Evolutionary conservation across 2,329 filamentous ascomycete genomes (phyloP), one percentile per base, ranked within the genome.

Genomic region (Colletotrichum sp.): DNA sequence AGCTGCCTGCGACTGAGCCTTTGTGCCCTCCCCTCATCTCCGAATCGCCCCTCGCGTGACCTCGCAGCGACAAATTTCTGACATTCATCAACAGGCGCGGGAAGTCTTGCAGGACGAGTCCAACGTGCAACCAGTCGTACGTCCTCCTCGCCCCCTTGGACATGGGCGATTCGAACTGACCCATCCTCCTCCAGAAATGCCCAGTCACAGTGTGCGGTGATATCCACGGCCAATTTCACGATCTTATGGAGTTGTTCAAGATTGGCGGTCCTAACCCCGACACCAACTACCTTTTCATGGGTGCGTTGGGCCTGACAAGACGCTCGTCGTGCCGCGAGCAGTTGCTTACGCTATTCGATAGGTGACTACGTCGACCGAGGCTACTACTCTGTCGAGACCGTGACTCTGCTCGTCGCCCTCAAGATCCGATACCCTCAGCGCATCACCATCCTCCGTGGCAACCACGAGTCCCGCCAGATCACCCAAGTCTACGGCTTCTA

Each of bases 401-500:
- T 99, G 80, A 98, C 96, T 21, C 93, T 99, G 74, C 93, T 99
- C 81, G 96, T 99, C 82, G 96, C 95, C 78, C 93, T 99, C 84
- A 99, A 99, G 90, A 98, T 99, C 84, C 94, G 97, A 89, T 98
- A 99, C 87, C 97, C 97, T 77, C 93, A 96, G 86, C 95, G 97
- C 87, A 99, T 99, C 87, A 99, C 97, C 81, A 98, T 99, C 84
- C 94, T 99, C 80, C 96, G 97, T 84, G 97, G 97, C 83, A 99
- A 99, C 88, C 97, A 99, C 91, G 97, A 99, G 88, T 98, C 96
- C 78, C 94, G 97, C 81, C 97, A 99, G 87, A 99, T 99, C 85
- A 99, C 97, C 61, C 96, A 99, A 86, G 97, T 99, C 75, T 99
- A 99, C 85, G 97, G 97, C 78, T 99, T 99, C 89, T 99, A 99